phyloP scores from a whole-genome alignment of 75 land plant genomes.

The Adiantum capillusveneris region DNA sequence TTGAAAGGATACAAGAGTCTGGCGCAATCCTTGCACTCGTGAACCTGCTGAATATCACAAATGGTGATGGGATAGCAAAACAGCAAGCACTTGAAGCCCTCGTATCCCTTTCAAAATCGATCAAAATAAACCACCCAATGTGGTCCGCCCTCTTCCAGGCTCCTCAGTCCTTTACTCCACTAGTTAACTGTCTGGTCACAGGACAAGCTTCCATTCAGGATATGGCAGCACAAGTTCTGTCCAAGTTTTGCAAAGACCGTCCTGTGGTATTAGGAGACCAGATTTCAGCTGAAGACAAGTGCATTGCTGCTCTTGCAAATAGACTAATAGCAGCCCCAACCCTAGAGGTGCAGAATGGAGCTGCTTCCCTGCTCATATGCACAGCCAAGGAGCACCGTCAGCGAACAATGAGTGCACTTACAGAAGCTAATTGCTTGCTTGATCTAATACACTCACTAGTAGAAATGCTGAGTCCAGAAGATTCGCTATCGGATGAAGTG shows the following conservation, averaged over 20 bases:
- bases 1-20: constrained; percentile 26
- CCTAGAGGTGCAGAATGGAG: constrained; percentile 41
- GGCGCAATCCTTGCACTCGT: constrained; percentile 37
- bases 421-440: constrained; percentile 13
- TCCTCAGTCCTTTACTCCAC: constrained; percentile 26
- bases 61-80: constrained; percentile 13
- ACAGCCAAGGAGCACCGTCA: constrained; percentile 43
- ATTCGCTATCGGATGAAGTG: constrained; percentile 4
- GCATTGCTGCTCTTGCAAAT: constrained; percentile 35
- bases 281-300: constrained; percentile 20
- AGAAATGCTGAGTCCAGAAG: constrained; percentile 25
- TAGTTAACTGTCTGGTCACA: constrained; percentile 28
- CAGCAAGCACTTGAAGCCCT: constrained; percentile 40
- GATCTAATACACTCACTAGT: constrained; percentile 31
- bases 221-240: constrained; percentile 39
- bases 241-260: constrained; percentile 33
- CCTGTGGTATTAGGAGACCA: constrained; percentile 38
- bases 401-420: constrained; percentile 28
- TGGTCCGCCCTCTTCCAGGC: constrained; percentile 36
- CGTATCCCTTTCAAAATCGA: constrained; percentile 23
- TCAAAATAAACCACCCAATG: constrained; percentile 27
- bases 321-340: constrained; percentile 27
- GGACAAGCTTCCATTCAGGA: constrained; percentile 27
- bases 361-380: constrained; percentile 37
- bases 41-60: constrained; percentile 17